These are phyloP conservation scores for Solanum peruvianum DNA, from an alignment of 257 asterid genomes.

Conservation along the genomic window DNA sequence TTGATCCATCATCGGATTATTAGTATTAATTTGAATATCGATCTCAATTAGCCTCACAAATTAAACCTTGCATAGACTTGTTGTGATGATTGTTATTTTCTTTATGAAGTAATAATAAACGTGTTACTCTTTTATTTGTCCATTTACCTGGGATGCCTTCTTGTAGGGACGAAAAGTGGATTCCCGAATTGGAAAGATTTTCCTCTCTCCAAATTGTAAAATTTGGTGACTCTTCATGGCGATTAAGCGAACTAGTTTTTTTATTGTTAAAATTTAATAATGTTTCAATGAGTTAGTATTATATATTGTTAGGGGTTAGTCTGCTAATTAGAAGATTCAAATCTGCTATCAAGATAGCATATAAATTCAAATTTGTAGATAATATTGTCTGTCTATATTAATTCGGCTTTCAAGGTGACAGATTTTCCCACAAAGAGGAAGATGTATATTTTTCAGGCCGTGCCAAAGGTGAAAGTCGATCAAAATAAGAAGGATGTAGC, in stretches of 20 bases:
- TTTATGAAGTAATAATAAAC: neutral
- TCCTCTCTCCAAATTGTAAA: neutral
- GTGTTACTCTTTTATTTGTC: neutral
- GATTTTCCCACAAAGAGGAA: neutral
- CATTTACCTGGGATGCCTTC: neutral
- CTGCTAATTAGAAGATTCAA: neutral
- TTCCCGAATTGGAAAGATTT: neutral
- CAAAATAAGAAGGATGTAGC: neutral
- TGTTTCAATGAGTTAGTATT: neutral
- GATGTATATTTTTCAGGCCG: neutral
- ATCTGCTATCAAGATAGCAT: neutral
- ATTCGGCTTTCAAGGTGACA: neutral
- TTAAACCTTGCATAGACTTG: neutral
- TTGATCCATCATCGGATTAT: neutral
- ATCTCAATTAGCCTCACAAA: neutral
- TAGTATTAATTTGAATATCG: neutral
- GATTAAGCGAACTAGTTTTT: neutral
- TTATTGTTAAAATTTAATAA: neutral
- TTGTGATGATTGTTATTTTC: neutral
- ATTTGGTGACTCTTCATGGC: neutral
- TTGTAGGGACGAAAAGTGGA: neutral
- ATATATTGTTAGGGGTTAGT: neutral
- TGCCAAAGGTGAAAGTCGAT: neutral
- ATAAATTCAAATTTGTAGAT: neutral
- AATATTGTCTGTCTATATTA: neutral